phyloP scores from a whole-genome alignment of 1,284 basidiomycete genomes.

The Marasmius oreades region DNA sequence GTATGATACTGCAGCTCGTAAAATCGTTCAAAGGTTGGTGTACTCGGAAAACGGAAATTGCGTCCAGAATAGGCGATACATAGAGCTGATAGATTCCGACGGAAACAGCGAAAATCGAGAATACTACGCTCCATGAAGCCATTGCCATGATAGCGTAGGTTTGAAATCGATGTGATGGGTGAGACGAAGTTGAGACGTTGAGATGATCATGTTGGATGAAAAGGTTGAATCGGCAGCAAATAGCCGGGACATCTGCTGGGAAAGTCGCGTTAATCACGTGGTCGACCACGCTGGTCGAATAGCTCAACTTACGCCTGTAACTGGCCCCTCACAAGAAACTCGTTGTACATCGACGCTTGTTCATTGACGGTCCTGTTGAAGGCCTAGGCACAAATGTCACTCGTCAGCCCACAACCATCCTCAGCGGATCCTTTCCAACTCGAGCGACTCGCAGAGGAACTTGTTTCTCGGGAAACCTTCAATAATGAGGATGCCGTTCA shows the following conservation, averaged over 20 bases:
- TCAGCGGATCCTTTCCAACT: constrained; percentile 57
- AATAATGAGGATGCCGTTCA: constrained; percentile 24
- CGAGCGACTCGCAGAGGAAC: constrained; percentile 70
- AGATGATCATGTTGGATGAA: too few relatives aligned
- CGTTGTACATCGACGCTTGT: too few relatives aligned
- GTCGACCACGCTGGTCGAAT: too few relatives aligned
- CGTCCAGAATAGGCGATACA: constrained; percentile 35
- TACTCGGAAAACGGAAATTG: constrained; percentile 40
- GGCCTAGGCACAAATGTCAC: background rate
- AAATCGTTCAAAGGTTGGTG: constrained; percentile 42
- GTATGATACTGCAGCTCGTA: constrained; percentile 40
- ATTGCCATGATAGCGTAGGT: too few relatives aligned
- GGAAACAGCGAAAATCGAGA: constrained; percentile 23
- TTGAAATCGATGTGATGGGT: too few relatives aligned
- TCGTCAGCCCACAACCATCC: constrained; percentile 14
- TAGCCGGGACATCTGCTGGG: too few relatives aligned
- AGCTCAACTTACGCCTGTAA: too few relatives aligned
- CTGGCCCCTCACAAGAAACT: too few relatives aligned
- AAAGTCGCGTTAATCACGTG: too few relatives aligned
- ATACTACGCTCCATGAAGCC: background rate
- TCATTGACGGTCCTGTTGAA: too few relatives aligned
- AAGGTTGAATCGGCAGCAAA: too few relatives aligned
- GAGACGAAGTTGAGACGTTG: too few relatives aligned
- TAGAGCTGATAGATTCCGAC: constrained; percentile 39
- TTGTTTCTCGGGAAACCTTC: constrained; percentile 44